Percentiles rank a stretch among this genome's conserved stretches.
These are phyloP conservation scores for Cynara cardunculus DNA, from an alignment of 129 eudicot genomes.

Conservation along the genomic window DNA sequence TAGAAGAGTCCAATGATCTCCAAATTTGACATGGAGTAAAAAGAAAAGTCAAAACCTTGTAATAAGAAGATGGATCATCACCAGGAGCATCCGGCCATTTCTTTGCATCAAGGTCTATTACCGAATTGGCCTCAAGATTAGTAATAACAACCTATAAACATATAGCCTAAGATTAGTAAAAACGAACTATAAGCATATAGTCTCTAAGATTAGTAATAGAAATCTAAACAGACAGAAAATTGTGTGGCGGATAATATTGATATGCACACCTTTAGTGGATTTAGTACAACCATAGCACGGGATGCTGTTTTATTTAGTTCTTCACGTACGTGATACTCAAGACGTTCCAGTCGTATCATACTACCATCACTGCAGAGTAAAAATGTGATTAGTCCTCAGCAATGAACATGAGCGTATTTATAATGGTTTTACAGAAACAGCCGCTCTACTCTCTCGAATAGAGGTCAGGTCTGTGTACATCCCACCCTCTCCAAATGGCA, in stretches of 20 bases:
- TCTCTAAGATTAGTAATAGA: not conserved
- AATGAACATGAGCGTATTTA: not conserved
- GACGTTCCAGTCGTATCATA: constrained; percentile 72
- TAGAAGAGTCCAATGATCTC: too few species aligned
- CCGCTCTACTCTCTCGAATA: not conserved
- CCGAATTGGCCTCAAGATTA: constrained; percentile 65
- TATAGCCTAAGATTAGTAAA: constrained; percentile 24
- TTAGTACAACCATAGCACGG: constrained; percentile 81
- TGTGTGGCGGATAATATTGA: not conserved
- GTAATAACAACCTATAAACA: constrained; percentile 77
- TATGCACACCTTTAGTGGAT: constrained; percentile 79
- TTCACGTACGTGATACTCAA: constrained; percentile 88
- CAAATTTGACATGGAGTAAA: not conserved
- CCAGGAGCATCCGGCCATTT: constrained; percentile 96
- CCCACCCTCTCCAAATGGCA: not conserved
- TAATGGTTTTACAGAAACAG: not conserved
- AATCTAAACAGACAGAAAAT: not conserved
- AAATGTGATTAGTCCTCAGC: constrained; percentile 1
- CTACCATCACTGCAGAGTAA: constrained; percentile 71
- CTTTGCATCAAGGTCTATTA: constrained; percentile 88
- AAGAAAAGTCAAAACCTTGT: constrained; percentile 55
- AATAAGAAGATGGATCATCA: constrained; percentile 69
- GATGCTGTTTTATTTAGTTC: constrained; percentile 89
- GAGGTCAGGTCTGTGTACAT: too few species aligned
- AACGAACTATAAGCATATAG: constrained; percentile 56